phyloP scores from a whole-genome alignment of 1,139 yeast genomes.

The Sugiyamaella pinicola region DNA sequence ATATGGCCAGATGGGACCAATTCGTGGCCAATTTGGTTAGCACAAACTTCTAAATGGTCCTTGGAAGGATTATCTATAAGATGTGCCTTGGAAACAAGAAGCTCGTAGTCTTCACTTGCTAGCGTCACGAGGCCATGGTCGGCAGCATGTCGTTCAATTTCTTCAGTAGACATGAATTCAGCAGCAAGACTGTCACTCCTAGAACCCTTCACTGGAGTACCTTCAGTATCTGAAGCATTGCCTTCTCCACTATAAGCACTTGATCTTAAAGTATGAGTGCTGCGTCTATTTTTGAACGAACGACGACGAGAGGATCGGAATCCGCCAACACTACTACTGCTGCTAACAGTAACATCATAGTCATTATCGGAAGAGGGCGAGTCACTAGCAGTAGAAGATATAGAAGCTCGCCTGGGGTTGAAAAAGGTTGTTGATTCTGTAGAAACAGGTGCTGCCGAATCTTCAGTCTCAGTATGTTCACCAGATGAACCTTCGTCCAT shows the following conservation, averaged over 20 bases:
- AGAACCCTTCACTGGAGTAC: constrained; percentile 28
- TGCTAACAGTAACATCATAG: constrained; percentile 18
- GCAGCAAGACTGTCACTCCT: constrained; percentile 30
- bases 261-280: constrained; percentile 23
- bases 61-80: constrained; percentile 16
- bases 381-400: constrained; percentile 17
- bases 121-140: constrained; percentile 54
- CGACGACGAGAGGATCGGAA: constrained; percentile 19
- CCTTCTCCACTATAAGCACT: constrained; percentile 18
- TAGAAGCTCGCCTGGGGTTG: constrained; percentile 20
- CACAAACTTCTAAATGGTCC: constrained; percentile 33
- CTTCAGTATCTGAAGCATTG: constrained; percentile 23
- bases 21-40: constrained; percentile 39
- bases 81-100: constrained; percentile 26
- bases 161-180: constrained; percentile 43
- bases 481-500: constrained; percentile 37
- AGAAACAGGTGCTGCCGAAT: constrained; percentile 7
- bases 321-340: constrained; percentile 1
- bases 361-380: constrained; percentile 15
- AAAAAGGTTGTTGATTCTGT: constrained; percentile 17
- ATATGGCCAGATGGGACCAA: constrained; percentile 6
- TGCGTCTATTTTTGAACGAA: constrained; percentile 23
- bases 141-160: constrained; percentile 53
- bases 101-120: constrained; percentile 51
- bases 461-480: constrained; percentile 46